Evolutionary conservation across 768 basidiomycete genomes (phyloP), one percentile per base, ranked within the genome.

Genomic region (Mycena sanguinolenta): DNA sequence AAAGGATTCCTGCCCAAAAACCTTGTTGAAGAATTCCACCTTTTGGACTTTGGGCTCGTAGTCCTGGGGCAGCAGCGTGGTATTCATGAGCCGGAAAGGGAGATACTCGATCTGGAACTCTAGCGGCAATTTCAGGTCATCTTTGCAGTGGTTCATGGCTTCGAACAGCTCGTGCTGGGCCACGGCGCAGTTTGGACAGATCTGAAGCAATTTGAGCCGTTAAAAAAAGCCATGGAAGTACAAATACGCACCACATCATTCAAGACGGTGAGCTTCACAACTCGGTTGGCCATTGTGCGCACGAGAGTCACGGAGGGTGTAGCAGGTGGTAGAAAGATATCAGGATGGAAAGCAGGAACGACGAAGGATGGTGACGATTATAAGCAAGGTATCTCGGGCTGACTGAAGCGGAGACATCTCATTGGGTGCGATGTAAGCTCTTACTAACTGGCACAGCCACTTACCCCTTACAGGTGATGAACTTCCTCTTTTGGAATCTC

Each of bases 1-100:
- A 52, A 85, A 86, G 54, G 81, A 81, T 53, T 89, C 89, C 72
- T 82, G 82, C n/a, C 91, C 91, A 50, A 90, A 82, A 42, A 85
- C 84, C 30, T 82, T 83, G 21, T 73, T 66, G 68, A 86, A 81
- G 74, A 86, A 88, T 9, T 83, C 81, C 23, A 75, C 67, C 69
- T 82, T 85, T 39, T 84, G 77, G 30, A 86, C 75, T 67, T 83
- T 82, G 58, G 81, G 82, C 39, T 78, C 67, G 58, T 73, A 73
- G 65, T 80, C 78, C 25, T 84, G 80, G 14, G 81, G 76, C 28
- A 89, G 77, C 52, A 82, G 69, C 32, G 76, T 78, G 7, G 78
- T 76, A 70, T 75, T 81, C 34, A 88, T 83, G 61, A 89, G 83
- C 9, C 84, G 81, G 80, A 86, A 88, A 6, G 88, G 87, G 72